These are phyloP conservation scores for Periconia sp. DNA, from an alignment of 2,329 filamentous ascomycete genomes.

Conservation along the genomic window DNA sequence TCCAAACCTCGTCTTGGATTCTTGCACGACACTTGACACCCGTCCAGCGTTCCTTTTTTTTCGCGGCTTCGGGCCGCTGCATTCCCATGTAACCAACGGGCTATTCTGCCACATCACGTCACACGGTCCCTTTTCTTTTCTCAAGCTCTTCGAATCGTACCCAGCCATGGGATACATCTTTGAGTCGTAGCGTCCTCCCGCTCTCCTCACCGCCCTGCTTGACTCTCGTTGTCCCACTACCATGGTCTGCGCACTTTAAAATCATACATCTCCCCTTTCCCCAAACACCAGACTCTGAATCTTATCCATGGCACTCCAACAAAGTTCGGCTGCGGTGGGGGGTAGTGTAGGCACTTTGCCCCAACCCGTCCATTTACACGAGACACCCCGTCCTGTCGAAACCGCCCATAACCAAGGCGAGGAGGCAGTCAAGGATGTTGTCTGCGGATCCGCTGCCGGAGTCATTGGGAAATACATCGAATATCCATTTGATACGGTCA, in stretches of 20 bases:
- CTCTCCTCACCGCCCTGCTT: conserved; percentile 33
- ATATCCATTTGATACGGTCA: conserved; percentile 98
- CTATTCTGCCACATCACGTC: conserved; percentile 20
- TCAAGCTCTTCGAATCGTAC: conserved; percentile 5
- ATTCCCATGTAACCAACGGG: conserved; percentile 14
- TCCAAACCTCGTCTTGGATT: conserved; percentile 3
- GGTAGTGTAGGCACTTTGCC: conserved; percentile 28
- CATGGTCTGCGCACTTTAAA: conserved; percentile 24
- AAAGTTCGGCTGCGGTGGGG: conserved; percentile 34
- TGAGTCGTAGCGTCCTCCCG: conserved; percentile 22
- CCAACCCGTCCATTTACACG: conserved; percentile 20
- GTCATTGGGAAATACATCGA: conserved; percentile 94
- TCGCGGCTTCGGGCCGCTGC: conserved; percentile 14
- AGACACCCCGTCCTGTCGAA: conserved; percentile 13
- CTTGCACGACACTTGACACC: neutral
- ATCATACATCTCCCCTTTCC: conserved; percentile 1
- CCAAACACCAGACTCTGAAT: conserved; percentile 3
- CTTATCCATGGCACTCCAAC: conserved; percentile 32
- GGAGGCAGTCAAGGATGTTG: conserved; percentile 81
- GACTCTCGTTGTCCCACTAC: conserved; percentile 21
- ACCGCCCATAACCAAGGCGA: conserved; percentile 47
- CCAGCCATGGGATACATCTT: conserved; percentile 19
- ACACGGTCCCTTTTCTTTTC: conserved; percentile 14
- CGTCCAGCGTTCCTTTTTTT: neutral
- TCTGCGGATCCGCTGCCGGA: conserved; percentile 88